phyloP scores from a whole-genome alignment of 768 basidiomycete genomes.

The Suillus fuscotomentosus region DNA sequence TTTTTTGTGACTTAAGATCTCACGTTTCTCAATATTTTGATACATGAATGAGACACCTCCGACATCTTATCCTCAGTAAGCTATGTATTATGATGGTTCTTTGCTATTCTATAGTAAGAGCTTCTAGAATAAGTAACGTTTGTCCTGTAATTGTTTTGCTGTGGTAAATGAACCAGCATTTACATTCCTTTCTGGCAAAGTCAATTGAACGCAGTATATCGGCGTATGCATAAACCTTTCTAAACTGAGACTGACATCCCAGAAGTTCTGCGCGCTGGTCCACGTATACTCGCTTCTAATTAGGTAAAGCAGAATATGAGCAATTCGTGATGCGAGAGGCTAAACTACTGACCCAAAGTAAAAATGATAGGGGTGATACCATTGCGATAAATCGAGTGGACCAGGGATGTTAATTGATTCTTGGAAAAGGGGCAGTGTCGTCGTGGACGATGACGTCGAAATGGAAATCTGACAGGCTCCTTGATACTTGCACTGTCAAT shows the following conservation, averaged over 20 bases:
- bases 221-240: constrained; percentile 25
- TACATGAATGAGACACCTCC: not conserved
- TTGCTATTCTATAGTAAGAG: not conserved
- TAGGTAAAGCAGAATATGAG: not conserved
- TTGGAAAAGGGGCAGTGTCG: not conserved
- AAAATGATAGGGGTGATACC: no score
- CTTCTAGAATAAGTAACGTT: not conserved
- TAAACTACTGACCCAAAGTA: not conserved
- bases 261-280: not conserved
- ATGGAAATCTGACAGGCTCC: not conserved
- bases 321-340: not conserved
- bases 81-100: not conserved
- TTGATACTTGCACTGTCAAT: not conserved
- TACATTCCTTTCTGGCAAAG: constrained; percentile 58
- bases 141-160: not conserved
- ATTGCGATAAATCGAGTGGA: no score
- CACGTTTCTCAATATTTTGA: not conserved
- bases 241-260: not conserved
- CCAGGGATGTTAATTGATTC: not conserved
- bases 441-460: not conserved
- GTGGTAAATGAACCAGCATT: constrained; percentile 59
- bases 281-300: not conserved
- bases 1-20: not conserved
- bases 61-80: not conserved
- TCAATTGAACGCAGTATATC: constrained; percentile 14